phyloP scores from a whole-genome alignment of 2,329 filamentous ascomycete genomes.

The Talaromyces sp. region DNA sequence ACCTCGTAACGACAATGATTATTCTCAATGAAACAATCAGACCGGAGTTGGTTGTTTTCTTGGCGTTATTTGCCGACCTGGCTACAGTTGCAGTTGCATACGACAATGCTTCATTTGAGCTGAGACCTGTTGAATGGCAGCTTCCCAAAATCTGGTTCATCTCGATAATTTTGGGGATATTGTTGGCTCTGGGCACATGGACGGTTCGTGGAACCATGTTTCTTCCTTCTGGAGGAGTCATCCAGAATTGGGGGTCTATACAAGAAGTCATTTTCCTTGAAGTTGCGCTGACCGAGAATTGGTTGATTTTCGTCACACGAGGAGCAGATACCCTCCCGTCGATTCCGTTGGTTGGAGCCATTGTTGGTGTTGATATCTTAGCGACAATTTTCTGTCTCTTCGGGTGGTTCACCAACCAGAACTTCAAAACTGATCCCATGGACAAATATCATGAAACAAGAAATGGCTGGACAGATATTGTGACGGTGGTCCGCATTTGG shows the following conservation, averaged over 20 bases:
- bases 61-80: conserved; percentile 73
- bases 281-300: conserved; percentile 88
- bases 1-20: conserved; percentile 71
- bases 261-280: conserved; percentile 82
- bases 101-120: conserved; percentile 73
- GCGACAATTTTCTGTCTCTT: conserved; percentile 71
- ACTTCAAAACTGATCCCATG: conserved; percentile 25
- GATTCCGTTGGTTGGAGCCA: conserved; percentile 65
- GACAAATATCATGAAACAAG: conserved; percentile 27
- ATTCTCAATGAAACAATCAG: conserved; percentile 74
- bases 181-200: conserved; percentile 69
- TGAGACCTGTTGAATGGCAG: conserved; percentile 74
- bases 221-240: conserved; percentile 63
- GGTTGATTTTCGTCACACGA: conserved; percentile 94
- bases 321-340: conserved; percentile 68
- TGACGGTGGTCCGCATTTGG: conserved; percentile 48
- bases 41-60: conserved; percentile 70
- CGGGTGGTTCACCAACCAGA: conserved; percentile 62
- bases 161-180: conserved; percentile 50
- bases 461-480: conserved; percentile 55
- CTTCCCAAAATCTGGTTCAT: conserved; percentile 79
- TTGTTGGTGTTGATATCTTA: conserved; percentile 64
- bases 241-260: conserved; percentile 67
- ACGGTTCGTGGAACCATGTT: conserved; percentile 66
- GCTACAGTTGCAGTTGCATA: conserved; percentile 78